A percentile compares a stretch with the other conserved stretches of the same genome.
phyloP scores from a whole-genome alignment of 108 stramenopile species.

The Ochromonas danica region DNA sequence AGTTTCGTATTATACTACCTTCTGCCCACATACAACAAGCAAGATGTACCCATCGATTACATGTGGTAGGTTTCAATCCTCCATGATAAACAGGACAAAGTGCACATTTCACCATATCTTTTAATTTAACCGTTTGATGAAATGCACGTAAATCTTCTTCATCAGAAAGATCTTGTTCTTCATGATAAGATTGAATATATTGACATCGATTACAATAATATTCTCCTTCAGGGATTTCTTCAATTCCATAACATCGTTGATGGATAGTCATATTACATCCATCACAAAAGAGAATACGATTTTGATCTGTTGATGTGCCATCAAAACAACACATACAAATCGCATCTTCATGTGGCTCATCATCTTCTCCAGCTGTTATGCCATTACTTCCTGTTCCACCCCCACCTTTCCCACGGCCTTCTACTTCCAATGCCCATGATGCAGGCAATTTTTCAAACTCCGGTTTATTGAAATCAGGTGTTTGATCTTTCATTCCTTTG shows the following conservation, averaged over 20 bases:
- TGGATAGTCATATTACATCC: slow-evolving; percentile 37
- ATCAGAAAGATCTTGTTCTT: background rate
- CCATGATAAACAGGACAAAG: slow-evolving; percentile 40
- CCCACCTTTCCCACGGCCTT: slow-evolving; percentile 21
- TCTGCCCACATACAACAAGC: slow-evolving; percentile 11
- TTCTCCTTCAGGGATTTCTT: slow-evolving; percentile 37
- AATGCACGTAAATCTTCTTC: background rate
- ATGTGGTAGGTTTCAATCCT: slow-evolving; percentile 34
- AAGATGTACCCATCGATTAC: slow-evolving; percentile 35
- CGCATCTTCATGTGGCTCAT: slow-evolving; percentile 30
- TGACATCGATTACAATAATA: slow-evolving; percentile 34
- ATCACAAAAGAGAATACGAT: slow-evolving; percentile 39
- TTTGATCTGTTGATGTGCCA: slow-evolving; percentile 27
- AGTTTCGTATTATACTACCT: slow-evolving; percentile 7
- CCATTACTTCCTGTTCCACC: background rate
- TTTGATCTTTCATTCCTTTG: slow-evolving; percentile 35
- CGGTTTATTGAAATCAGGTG: slow-evolving; percentile 35
- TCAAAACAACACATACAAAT: slow-evolving; percentile 43
- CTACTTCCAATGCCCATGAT: slow-evolving; percentile 33
- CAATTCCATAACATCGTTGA: slow-evolving; percentile 38
- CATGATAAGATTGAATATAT: background rate
- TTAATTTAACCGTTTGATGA: too few species aligned
- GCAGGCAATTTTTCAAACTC: slow-evolving; percentile 35
- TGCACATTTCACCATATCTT: slow-evolving; percentile 9
- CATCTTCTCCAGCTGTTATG: background rate